A percentile compares a stretch with the other conserved stretches of the same genome.
phyloP scores from a whole-genome alignment of 73 alveolate species.

The Effrenium voratum region DNA sequence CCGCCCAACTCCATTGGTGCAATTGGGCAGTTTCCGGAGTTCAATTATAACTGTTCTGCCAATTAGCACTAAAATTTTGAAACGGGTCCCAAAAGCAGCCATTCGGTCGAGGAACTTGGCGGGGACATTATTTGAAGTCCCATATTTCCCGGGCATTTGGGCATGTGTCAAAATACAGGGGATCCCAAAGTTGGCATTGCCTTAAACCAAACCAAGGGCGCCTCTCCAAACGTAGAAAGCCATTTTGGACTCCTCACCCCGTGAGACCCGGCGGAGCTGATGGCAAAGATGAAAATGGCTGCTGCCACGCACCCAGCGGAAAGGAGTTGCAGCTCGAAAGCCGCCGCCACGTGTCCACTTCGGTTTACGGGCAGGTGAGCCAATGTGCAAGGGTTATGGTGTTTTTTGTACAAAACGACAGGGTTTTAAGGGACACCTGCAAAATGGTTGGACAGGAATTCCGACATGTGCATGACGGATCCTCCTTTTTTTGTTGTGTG shows the following conservation, averaged over 20 bases:
- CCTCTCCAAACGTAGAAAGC: neutral
- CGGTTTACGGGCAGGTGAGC: too few species aligned
- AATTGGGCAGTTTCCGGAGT: too few species aligned
- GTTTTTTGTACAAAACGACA: too few species aligned
- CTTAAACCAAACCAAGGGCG: neutral
- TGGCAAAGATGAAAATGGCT: slow-evolving; percentile 92
- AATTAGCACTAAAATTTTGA: neutral
- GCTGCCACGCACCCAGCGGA: slow-evolving; percentile 38
- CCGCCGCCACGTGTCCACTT: too few species aligned
- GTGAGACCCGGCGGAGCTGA: slow-evolving; percentile 89
- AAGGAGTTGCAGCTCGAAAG: too few species aligned
- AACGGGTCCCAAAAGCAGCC: neutral
- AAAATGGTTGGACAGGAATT: neutral
- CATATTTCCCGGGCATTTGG: too few species aligned
- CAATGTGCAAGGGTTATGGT: too few species aligned
- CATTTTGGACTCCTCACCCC: neutral
- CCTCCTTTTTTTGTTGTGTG: too few species aligned
- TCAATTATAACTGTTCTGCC: too few species aligned
- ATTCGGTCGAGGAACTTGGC: neutral
- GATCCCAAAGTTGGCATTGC: neutral
- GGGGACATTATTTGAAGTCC: too few species aligned
- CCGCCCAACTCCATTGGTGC: neutral
- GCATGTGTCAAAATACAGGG: too few species aligned
- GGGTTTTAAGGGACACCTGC: neutral
- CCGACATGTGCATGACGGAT: neutral